Conservation (phyloP, 257 asterid species). For the Nicotiana obtusifolia region DNA sequence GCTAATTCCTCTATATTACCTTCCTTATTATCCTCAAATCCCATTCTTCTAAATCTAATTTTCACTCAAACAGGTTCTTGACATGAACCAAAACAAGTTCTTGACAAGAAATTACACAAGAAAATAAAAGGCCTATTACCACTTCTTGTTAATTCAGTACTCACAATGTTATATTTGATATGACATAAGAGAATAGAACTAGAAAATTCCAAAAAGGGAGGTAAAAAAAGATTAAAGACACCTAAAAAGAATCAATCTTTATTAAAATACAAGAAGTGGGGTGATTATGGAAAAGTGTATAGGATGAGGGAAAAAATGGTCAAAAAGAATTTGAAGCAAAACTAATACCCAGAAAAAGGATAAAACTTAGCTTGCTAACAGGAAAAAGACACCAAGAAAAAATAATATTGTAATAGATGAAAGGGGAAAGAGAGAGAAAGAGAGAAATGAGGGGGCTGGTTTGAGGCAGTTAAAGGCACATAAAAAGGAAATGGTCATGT, state of each 20-base stretch:
- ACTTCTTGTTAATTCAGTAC: background rate
- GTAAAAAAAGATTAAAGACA: background rate
- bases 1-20: conserved; percentile 22
- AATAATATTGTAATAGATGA: background rate
- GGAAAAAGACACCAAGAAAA: conserved; percentile 12
- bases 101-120: background rate
- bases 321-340: conserved; percentile 7
- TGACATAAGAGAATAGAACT: conserved; percentile 5
- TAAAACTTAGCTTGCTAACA: conserved; percentile 22
- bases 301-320: conserved; percentile 18
- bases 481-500: conserved; percentile 38
- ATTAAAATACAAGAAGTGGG: conserved; percentile 7
- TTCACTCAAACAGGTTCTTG: conserved; percentile 40
- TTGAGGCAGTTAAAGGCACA: conserved; percentile 24
- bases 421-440: conserved; percentile 13
- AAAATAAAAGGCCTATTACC: background rate
- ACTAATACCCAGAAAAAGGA: conserved; percentile 30
- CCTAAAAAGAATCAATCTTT: conserved; percentile 22
- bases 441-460: conserved; percentile 22
- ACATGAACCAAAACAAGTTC: conserved; percentile 40
- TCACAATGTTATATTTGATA: background rate
- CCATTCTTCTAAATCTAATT: conserved; percentile 69
- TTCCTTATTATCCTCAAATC: conserved; percentile 58
- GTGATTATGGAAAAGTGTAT: conserved; percentile 32
- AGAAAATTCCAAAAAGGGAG: conserved; percentile 2